phyloP scores from a whole-genome alignment of 306 rosid genomes.

The Cucurbita argyrosperma region DNA sequence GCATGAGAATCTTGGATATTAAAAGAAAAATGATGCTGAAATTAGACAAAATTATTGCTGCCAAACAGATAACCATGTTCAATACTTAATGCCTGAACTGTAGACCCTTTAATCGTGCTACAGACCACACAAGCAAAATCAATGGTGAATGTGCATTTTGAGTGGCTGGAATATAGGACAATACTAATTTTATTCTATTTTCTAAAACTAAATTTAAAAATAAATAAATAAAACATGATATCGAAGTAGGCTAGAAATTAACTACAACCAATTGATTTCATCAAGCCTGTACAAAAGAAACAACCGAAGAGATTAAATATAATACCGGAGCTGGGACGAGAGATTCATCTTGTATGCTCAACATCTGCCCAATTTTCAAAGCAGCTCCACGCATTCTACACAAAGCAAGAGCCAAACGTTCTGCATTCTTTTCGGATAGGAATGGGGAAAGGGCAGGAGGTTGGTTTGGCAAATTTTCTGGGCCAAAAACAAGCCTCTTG shows the following conservation, averaged over 20 bases:
- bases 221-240: too few relatives aligned
- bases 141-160: not conserved
- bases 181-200: not conserved
- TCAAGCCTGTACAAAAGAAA: not conserved
- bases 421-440: constrained; percentile 65
- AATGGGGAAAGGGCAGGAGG: constrained; percentile 48
- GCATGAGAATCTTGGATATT: not conserved
- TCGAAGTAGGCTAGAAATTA: too few relatives aligned
- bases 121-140: not conserved
- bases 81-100: not conserved
- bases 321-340: constrained; percentile 87
- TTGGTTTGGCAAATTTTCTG: constrained; percentile 22
- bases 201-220: not conserved
- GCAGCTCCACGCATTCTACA: constrained; percentile 98
- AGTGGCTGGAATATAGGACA: not conserved
- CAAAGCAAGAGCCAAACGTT: constrained; percentile 76
- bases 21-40: not conserved
- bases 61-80: not conserved
- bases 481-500: constrained; percentile 68
- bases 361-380: constrained; percentile 88
- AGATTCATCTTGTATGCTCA: constrained; percentile 90
- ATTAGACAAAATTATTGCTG: not conserved
- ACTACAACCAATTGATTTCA: not conserved
- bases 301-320: not conserved
- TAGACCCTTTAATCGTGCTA: not conserved